Evolutionary conservation across 371 early-diverging fungal species (phyloP).

Genomic region (Rhizopus arrhizus): DNA sequence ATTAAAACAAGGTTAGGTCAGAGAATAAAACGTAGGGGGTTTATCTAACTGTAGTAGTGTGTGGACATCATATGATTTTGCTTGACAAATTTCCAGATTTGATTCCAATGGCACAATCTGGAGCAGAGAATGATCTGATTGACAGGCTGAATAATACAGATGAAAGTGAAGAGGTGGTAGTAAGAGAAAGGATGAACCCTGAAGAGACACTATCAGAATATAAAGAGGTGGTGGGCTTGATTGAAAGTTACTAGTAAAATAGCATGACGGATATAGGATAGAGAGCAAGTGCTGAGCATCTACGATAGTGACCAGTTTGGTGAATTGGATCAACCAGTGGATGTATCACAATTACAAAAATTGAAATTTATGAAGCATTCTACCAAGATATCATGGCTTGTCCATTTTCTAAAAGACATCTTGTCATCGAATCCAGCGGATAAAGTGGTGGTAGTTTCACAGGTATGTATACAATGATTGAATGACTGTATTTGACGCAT

Average conservation of each 20-base stretch:
- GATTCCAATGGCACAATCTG: constrained; percentile 28
- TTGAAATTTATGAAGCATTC: constrained; percentile 36
- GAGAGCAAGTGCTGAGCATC: background rate
- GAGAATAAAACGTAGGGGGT: background rate
- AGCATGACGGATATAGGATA: background rate
- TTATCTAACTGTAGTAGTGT: constrained; percentile 15
- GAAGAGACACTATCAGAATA: constrained; percentile 32
- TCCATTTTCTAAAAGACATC: constrained; percentile 24
- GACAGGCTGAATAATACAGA: constrained; percentile 1
- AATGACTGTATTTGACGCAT: background rate
- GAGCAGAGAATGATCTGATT: constrained; percentile 1
- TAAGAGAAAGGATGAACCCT: constrained; percentile 15
- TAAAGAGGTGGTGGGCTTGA: constrained; percentile 32
- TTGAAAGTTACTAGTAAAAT: constrained; percentile 42
- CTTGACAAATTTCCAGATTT: constrained; percentile 43
- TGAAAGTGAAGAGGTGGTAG: constrained; percentile 11
- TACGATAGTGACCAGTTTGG: constrained; percentile 42
- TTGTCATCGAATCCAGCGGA: constrained; percentile 20
- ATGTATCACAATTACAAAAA: constrained; percentile 35
- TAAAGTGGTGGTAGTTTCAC: constrained; percentile 47
- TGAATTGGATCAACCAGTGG: constrained; percentile 20
- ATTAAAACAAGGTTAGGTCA: constrained; percentile 37
- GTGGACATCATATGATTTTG: constrained; percentile 42
- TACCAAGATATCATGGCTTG: constrained; percentile 42
- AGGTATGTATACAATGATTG: constrained; percentile 22